phyloP scores from a whole-genome alignment of 2,329 filamentous ascomycete genomes.

The Alternaria panax region DNA sequence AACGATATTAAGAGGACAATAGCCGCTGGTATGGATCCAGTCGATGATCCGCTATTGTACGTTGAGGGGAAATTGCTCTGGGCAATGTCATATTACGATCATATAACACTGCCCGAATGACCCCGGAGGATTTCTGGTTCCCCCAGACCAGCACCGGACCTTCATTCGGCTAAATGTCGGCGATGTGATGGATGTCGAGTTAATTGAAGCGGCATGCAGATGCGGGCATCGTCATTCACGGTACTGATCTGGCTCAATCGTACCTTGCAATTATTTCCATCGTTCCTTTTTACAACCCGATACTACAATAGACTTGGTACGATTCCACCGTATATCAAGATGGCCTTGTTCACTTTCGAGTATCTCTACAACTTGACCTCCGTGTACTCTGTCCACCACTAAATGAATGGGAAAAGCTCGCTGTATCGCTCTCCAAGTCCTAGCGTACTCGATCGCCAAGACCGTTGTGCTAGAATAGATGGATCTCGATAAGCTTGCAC shows the following conservation, averaged over 20 bases:
- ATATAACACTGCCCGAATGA: not conserved
- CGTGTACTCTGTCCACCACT: not conserved
- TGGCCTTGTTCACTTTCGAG: not conserved
- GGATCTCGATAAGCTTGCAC: not conserved
- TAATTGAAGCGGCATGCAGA: not conserved
- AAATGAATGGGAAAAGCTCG: not conserved
- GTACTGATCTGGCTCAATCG: not conserved
- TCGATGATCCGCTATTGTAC: slow-evolving; percentile 41
- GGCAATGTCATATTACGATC: not conserved
- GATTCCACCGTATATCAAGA: not conserved
- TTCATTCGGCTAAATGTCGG: not conserved
- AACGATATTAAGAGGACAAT: slow-evolving; percentile 55
- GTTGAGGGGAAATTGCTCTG: slow-evolving; percentile 43
- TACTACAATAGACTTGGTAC: not conserved
- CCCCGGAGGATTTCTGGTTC: not conserved
- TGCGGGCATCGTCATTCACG: not conserved
- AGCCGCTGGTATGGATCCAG: slow-evolving; percentile 47
- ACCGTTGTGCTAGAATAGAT: no score
- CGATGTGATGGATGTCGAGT: not conserved
- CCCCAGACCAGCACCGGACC: not conserved
- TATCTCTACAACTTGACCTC: not conserved
- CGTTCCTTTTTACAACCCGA: not conserved
- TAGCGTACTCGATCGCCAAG: not conserved
- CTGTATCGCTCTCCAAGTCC: not conserved
- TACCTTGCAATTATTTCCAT: not conserved